phyloP scores from a whole-genome alignment of 192 early-diverging fungal species.

The Dimargaris xerosporica region DNA sequence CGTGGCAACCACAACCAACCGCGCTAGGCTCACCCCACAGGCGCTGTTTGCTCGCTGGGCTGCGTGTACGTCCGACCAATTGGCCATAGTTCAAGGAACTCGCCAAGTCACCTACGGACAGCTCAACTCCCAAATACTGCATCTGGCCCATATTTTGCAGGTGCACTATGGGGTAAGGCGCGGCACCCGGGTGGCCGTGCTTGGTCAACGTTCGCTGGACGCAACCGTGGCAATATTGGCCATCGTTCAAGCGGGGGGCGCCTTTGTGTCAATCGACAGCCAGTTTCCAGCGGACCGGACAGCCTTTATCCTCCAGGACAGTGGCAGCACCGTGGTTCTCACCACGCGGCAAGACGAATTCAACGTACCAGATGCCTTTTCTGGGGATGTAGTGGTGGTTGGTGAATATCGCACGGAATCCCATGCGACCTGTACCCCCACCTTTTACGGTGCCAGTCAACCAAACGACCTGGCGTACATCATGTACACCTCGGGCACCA shows the following conservation, averaged over 20 bases:
- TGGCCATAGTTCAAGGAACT: too few species aligned
- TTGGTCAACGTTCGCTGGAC: not conserved
- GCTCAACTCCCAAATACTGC: too few species aligned
- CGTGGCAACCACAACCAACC: too few species aligned
- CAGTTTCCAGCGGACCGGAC: not conserved
- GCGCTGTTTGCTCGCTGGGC: too few species aligned
- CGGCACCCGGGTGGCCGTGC: not conserved
- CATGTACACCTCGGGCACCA: constrained; percentile 10
- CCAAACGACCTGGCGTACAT: constrained; percentile 4
- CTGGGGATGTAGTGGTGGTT: not conserved
- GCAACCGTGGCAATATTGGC: not conserved
- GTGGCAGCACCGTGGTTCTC: not conserved
- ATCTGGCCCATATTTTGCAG: too few species aligned
- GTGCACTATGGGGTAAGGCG: not conserved
- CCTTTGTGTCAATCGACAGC: constrained; percentile 4
- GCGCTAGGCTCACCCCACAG: too few species aligned
- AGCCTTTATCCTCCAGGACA: not conserved
- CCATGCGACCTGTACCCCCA: too few species aligned
- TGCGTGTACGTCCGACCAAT: too few species aligned
- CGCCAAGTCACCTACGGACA: too few species aligned
- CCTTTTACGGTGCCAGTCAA: not conserved
- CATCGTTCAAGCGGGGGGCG: not conserved
- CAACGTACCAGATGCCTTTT: too few species aligned
- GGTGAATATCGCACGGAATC: too few species aligned
- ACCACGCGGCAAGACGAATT: not conserved